Percentiles rank a stretch among this genome's conserved stretches.
Conservation (phyloP, 768 basidiomycete genomes). For the Auriscalpium microsporum region DNA sequence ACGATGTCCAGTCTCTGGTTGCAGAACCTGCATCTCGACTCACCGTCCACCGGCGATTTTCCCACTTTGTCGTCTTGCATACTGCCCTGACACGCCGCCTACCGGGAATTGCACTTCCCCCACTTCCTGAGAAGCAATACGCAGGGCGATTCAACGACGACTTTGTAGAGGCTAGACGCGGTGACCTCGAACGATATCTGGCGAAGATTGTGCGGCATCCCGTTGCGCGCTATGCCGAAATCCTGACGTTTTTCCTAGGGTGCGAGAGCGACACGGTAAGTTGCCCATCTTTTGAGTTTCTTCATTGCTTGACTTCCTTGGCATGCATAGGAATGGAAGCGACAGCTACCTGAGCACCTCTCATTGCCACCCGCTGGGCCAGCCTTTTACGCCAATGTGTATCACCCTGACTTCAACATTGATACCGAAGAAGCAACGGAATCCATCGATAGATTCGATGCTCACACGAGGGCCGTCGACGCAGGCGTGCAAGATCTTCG, state of each 20-base stretch:
- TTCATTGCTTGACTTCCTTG: neutral
- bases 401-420: constrained; percentile 79
- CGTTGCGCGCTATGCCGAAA: constrained; percentile 68
- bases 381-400: constrained; percentile 69
- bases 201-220: constrained; percentile 65
- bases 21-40: constrained; percentile 37
- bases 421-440: constrained; percentile 64
- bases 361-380: constrained; percentile 61
- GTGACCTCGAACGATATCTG: constrained; percentile 77
- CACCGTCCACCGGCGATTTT: constrained; percentile 76
- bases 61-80: constrained; percentile 75
- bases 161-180: constrained; percentile 74
- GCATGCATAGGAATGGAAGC: constrained; percentile 57
- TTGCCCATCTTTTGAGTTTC: neutral
- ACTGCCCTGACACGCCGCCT: constrained; percentile 59
- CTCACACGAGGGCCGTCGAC: constrained; percentile 56
- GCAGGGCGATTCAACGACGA: constrained; percentile 71
- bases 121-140: constrained; percentile 81
- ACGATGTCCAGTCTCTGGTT: constrained; percentile 13
- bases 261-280: constrained; percentile 70
- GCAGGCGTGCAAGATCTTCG: constrained; percentile 63
- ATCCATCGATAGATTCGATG: constrained; percentile 51
- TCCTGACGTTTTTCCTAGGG: constrained; percentile 69
- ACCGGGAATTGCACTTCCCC: constrained; percentile 71
- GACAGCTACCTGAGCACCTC: constrained; percentile 50